These are phyloP conservation scores for Xenosphaeropsis pyriputrescens DNA, from an alignment of 2,329 filamentous ascomycete species.

Conservation along the genomic window DNA sequence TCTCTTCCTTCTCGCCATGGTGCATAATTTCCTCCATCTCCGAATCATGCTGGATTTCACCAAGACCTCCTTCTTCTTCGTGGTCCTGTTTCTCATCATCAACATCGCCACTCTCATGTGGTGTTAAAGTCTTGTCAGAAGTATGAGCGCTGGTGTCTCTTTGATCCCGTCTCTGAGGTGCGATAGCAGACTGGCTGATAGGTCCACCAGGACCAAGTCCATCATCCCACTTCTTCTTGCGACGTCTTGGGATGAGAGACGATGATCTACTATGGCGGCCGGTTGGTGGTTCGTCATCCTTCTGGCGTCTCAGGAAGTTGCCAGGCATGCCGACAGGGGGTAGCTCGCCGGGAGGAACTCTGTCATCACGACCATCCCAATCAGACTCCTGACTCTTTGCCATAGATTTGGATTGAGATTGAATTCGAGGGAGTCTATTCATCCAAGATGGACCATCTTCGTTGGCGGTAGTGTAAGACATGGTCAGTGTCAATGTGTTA, in stretches of 20 bases:
- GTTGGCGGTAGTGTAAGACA: conserved; percentile 86
- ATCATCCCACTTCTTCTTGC: conserved; percentile 55
- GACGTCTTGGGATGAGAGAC: conserved; percentile 43
- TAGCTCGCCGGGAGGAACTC: conserved; percentile 52
- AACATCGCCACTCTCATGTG: conserved; percentile 9
- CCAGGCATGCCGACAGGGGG: conserved; percentile 58
- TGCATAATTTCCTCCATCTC: conserved; percentile 19
- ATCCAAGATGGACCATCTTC: conserved; percentile 91
- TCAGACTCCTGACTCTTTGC: conserved; percentile 57
- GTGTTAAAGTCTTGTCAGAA: conserved; percentile 15
- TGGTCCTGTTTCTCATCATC: conserved; percentile 18
- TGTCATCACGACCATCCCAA: conserved; percentile 30
- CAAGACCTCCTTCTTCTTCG: conserved; percentile 8
- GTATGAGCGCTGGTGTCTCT: conserved; percentile 13
- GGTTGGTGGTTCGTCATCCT: conserved; percentile 53
- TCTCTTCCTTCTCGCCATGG: conserved; percentile 17
- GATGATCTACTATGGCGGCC: conserved; percentile 40
- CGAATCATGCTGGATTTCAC: conserved; percentile 18
- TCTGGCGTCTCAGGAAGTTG: conserved; percentile 69
- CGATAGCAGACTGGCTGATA: conserved; percentile 80
- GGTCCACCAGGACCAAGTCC: conserved; percentile 73
- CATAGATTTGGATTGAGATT: conserved; percentile 59
- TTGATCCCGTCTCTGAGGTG: conserved; percentile 33
- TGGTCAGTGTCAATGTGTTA: conserved; percentile 86
- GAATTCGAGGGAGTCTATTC: conserved; percentile 68